Conservation (phyloP, 2,329 filamentous ascomycete species). For the Aspergillus fijiensis region DNA sequence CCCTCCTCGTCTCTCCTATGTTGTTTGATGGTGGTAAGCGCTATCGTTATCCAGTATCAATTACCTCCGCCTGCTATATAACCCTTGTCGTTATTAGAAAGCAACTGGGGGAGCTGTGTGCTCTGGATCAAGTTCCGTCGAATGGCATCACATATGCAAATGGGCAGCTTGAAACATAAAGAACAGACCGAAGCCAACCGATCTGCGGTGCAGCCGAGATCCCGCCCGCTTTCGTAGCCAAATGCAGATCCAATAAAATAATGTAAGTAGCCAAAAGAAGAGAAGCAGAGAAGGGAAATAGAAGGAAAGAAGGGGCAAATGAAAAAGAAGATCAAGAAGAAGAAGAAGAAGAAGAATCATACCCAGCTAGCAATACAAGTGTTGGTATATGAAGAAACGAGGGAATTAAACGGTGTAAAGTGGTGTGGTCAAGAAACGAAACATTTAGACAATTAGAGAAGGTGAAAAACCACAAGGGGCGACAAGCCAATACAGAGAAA, state of each 20-base stretch:
- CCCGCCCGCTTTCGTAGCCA: constrained; percentile 21
- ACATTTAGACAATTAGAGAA: constrained; percentile 28
- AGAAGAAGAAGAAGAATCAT: constrained; percentile 31
- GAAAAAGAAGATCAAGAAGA: constrained; percentile 25
- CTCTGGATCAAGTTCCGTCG: constrained; percentile 21
- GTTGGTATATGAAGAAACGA: constrained; percentile 31
- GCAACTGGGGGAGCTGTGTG: constrained; percentile 18
- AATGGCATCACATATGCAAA: constrained; percentile 31
- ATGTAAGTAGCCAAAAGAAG: constrained; percentile 20
- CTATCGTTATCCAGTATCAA: constrained; percentile 14
- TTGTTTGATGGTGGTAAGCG: constrained; percentile 12
- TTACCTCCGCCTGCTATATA: constrained; percentile 19
- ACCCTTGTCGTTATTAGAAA: constrained; percentile 15
- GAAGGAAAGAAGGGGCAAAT: constrained; percentile 18
- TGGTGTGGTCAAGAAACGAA: constrained; percentile 24
- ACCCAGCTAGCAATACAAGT: constrained; percentile 44
- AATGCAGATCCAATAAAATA: constrained; percentile 22
- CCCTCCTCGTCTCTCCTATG: constrained; percentile 13
- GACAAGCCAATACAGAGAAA: constrained; percentile 28
- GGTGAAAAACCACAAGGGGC: constrained; percentile 16
- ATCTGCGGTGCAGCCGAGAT: constrained; percentile 25
- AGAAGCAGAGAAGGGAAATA: constrained; percentile 21
- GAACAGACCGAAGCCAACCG: constrained; percentile 25
- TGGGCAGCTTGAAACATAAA: constrained; percentile 21
- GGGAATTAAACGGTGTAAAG: constrained; percentile 31